Evolutionary conservation across 1,284 basidiomycete genomes (phyloP).

Genomic region (Malassezia brasiliensis): DNA sequence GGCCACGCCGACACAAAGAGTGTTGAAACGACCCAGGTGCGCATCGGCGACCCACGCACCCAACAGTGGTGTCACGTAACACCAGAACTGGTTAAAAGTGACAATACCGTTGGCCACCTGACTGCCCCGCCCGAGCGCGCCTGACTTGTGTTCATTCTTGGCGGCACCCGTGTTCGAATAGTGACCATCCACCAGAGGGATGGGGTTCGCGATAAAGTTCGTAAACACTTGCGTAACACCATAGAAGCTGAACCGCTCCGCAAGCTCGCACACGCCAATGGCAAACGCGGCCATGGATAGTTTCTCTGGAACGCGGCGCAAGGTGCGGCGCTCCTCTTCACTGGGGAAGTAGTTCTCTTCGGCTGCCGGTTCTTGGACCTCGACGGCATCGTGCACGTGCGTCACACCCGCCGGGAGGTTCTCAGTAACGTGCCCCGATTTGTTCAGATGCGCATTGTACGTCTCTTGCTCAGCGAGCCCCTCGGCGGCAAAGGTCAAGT

Average conservation of each 20-base stretch:
- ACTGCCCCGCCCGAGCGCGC: constrained; percentile 41
- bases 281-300: constrained; percentile 34
- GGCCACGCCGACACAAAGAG: constrained; percentile 49
- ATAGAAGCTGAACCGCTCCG: constrained; percentile 47
- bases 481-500: neutral
- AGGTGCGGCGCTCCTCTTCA: constrained; percentile 31
- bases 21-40: constrained; percentile 51
- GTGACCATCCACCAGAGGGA: constrained; percentile 24
- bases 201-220: constrained; percentile 38
- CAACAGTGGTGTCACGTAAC: constrained; percentile 41
- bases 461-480: neutral
- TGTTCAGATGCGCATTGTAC: neutral
- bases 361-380: neutral
- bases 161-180: constrained; percentile 21
- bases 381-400: neutral
- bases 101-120: constrained; percentile 39
- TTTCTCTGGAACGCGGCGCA: constrained; percentile 40
- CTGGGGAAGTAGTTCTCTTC: constrained; percentile 20
- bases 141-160: constrained; percentile 11
- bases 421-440: neutral
- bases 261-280: constrained; percentile 44
- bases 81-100: constrained; percentile 44
- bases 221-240: constrained; percentile 37
- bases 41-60: constrained; percentile 50
- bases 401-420: neutral